These are phyloP conservation scores for Ophiostoma sp. DNA, from an alignment of 2,329 filamentous ascomycete genomes.

Conservation along the genomic window DNA sequence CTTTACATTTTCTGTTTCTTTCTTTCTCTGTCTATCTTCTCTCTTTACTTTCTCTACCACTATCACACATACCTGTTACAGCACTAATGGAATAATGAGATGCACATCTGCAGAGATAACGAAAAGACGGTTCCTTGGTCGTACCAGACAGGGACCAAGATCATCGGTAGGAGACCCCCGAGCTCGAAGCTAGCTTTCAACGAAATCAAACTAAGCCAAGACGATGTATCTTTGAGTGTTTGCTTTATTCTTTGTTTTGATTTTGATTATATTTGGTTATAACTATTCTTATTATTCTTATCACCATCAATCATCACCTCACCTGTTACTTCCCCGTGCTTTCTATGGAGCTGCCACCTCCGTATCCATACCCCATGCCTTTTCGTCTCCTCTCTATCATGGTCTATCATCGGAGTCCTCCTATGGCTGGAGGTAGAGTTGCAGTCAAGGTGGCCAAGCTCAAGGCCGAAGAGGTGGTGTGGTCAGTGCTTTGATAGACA, in stretches of 20 bases:
- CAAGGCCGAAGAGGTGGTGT: not conserved
- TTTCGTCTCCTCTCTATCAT: not conserved
- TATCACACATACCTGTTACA: constrained; percentile 10
- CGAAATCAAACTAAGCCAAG: not conserved
- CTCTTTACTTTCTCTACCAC: not conserved
- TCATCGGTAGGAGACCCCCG: constrained; percentile 5
- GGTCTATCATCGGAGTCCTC: not conserved
- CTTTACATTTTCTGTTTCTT: too few species aligned
- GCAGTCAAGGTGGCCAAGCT: not conserved
- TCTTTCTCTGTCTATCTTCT: not conserved
- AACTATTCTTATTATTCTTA: not conserved
- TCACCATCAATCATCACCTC: not conserved
- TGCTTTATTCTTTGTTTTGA: not conserved
- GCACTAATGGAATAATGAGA: not conserved
- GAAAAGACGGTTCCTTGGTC: not conserved
- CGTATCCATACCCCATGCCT: not conserved
- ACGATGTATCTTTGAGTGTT: not conserved
- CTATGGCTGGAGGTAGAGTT: not conserved
- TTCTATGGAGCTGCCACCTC: not conserved
- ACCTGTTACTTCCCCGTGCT: not conserved
- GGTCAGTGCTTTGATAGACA: not conserved
- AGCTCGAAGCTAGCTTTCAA: not conserved
- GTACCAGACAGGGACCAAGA: not conserved
- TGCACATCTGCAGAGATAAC: not conserved
- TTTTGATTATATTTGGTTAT: not conserved